Evolutionary conservation across 371 early-diverging fungal species (phyloP), one percentile per base, ranked within the genome.

Genomic region (Syncephalis fuscata): DNA sequence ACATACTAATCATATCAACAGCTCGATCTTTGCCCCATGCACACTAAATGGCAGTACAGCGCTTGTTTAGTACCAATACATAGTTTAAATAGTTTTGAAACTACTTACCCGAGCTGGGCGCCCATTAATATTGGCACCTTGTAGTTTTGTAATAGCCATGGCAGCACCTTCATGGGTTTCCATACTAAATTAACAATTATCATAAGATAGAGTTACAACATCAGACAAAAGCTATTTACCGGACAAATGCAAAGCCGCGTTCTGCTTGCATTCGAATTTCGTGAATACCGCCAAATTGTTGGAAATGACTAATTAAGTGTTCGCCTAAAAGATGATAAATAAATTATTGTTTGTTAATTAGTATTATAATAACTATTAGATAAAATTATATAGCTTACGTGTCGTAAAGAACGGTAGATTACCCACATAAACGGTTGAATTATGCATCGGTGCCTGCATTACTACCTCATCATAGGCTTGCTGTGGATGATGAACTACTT

Each of bases 11-110:
- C 32, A 32, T 32, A 11, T 67, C 69, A 5, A 69, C 67, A 46
- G 69, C 60, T 32, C 84, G 70, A 48, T 88, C 88, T 62, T 85
- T 85, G 48, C 89, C 91, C 89, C 89, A 89, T n/a, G 87, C 85
- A 54, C 83, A 70, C 83, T 83, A 57, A n/a, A n/a, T n/a, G n/a
- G n/a, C n/a, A n/a, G n/a, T n/a, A n/a, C n/a, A n/a, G n/a, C n/a
- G n/a, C n/a, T n/a, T n/a, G n/a, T n/a, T n/a, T n/a, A n/a, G n/a
- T n/a, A n/a, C n/a, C n/a, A n/a, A n/a, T n/a, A n/a, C n/a, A n/a
- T n/a, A n/a, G n/a, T n/a, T n/a, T n/a, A n/a, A n/a, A n/a, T n/a
- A n/a, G n/a, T n/a, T n/a, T n/a, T n/a, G n/a, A n/a, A n/a, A n/a
- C n/a, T 16, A 19, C 45, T 59, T 66, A 78, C 80, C 66, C 75